Conservation (phyloP, 2,329 filamentous ascomycete species). For the Cercospora sp. region DNA sequence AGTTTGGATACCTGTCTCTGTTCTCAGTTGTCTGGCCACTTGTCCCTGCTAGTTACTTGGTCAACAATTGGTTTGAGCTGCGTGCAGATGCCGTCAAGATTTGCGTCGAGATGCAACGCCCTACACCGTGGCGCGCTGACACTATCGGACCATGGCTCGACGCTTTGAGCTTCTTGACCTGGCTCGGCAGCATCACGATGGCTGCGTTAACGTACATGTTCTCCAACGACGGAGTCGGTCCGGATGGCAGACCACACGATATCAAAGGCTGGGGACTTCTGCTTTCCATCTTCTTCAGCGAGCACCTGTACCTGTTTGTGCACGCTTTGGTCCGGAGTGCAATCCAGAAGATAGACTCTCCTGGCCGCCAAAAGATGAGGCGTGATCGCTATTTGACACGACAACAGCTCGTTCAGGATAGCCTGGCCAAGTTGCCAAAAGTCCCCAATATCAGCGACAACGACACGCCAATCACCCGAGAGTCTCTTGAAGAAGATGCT, state of each 20-base stretch:
- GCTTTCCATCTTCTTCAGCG: conserved; percentile 77
- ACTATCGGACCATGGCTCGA: conserved; percentile 93
- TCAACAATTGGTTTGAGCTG: conserved; percentile 96
- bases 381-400: conserved; percentile 78
- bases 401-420: conserved; percentile 75
- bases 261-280: conserved; percentile 81
- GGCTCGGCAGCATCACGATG: conserved; percentile 86
- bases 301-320: conserved; percentile 83
- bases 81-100: conserved; percentile 94
- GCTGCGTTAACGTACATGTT: conserved; percentile 90
- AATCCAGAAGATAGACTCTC: conserved; percentile 79
- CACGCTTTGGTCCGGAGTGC: conserved; percentile 71
- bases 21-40: conserved; percentile 95
- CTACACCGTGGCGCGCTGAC: conserved; percentile 85
- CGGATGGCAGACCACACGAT: conserved; percentile 64
- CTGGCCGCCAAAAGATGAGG: conserved; percentile 80
- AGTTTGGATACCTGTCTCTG: conserved; percentile 80
- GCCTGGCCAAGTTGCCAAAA: conserved; percentile 53
- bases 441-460: conserved; percentile 51
- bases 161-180: conserved; percentile 83
- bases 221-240: conserved; percentile 65
- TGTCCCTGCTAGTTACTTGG: conserved; percentile 81
- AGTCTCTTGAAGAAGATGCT: conserved; percentile 62
- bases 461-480: conserved; percentile 63
- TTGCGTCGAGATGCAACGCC: conserved; percentile 81